A percentile compares a stretch with the other conserved stretches of the same genome.
phyloP scores from a whole-genome alignment of 2,329 filamentous ascomycete species.

The Blastomyces silverae region DNA sequence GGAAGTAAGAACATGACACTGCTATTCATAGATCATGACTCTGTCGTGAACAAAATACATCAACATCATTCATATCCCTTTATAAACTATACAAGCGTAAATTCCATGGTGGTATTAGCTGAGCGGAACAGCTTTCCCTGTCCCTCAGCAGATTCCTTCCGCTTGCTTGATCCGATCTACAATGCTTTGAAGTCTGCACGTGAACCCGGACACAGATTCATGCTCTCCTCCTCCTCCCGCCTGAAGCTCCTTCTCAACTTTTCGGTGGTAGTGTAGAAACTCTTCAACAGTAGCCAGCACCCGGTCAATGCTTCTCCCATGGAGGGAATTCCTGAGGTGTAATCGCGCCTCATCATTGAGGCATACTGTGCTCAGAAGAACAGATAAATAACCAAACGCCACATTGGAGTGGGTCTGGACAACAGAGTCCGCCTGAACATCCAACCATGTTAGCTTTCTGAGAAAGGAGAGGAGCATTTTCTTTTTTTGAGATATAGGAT shows the following conservation, averaged over 20 bases:
- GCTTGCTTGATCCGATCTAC: slow-evolving; percentile 40
- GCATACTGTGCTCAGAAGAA: slow-evolving; percentile 75
- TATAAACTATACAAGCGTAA: background rate
- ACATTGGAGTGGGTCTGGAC: slow-evolving; percentile 73
- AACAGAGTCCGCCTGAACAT: slow-evolving; percentile 45
- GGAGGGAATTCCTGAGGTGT: slow-evolving; percentile 41
- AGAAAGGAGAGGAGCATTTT: slow-evolving; percentile 14
- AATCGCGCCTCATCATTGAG: slow-evolving; percentile 46
- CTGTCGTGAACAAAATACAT: background rate
- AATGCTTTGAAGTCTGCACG: slow-evolving; percentile 49
- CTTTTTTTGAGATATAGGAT: background rate
- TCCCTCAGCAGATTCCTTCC: slow-evolving; percentile 11
- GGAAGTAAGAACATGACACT: background rate
- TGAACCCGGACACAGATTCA: slow-evolving; percentile 48
- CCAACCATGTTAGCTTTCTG: background rate
- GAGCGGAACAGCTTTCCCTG: too few relatives aligned
- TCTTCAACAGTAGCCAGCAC: slow-evolving; percentile 55
- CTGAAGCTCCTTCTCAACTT: slow-evolving; percentile 48
- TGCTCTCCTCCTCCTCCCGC: slow-evolving; percentile 41
- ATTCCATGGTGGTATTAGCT: too few relatives aligned
- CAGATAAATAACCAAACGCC: slow-evolving; percentile 75
- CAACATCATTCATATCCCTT: background rate
- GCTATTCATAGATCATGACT: background rate
- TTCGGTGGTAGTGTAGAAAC: slow-evolving; percentile 55
- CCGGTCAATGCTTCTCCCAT: slow-evolving; percentile 43